Percentiles rank a stretch among this genome's conserved stretches.
Conservation (phyloP, 805 yeast genomes). For the Ogataea siamensis region DNA sequence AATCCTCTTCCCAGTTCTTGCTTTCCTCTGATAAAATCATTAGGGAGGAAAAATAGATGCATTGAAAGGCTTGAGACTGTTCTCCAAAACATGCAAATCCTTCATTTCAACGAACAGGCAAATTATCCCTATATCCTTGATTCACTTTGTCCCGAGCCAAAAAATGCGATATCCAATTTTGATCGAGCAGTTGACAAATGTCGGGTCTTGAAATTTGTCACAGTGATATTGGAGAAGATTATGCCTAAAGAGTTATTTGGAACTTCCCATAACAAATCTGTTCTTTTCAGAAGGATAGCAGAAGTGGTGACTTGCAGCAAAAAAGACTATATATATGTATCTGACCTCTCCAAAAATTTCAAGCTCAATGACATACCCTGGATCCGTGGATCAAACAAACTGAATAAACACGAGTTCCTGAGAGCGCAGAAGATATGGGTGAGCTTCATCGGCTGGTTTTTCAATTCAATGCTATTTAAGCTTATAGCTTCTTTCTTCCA, state of each 20-base stretch:
- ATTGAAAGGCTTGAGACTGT: slow-evolving; percentile 22
- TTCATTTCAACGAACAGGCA: slow-evolving; percentile 33
- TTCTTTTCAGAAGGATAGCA: slow-evolving; percentile 38
- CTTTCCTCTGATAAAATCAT: slow-evolving; percentile 13
- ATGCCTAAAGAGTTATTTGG: slow-evolving; percentile 59
- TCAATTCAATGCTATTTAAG: slow-evolving; percentile 43
- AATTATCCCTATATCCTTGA: slow-evolving; percentile 39
- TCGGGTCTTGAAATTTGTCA: slow-evolving; percentile 42
- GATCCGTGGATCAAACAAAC: slow-evolving; percentile 40
- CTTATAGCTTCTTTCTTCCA: slow-evolving; percentile 59
- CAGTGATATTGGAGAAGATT: slow-evolving; percentile 43
- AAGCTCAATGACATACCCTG: slow-evolving; percentile 49
- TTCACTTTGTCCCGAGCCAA: slow-evolving; percentile 30
- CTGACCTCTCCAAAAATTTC: slow-evolving; percentile 36
- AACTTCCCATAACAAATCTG: slow-evolving; percentile 42
- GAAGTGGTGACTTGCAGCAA: slow-evolving; percentile 38
- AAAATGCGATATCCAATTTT: slow-evolving; percentile 26
- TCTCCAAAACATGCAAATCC: slow-evolving; percentile 28
- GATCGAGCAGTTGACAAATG: slow-evolving; percentile 33
- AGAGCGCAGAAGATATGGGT: slow-evolving; percentile 38
- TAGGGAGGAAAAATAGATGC: slow-evolving; percentile 17
- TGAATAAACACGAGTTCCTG: slow-evolving; percentile 43
- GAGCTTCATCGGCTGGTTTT: slow-evolving; percentile 58
- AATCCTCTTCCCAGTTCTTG: slow-evolving; percentile 27
- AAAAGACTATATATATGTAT: slow-evolving; percentile 36